Evolutionary conservation across 2,329 filamentous ascomycete genomes (phyloP).

Genomic region (Colletotrichum tamarilloi): DNA sequence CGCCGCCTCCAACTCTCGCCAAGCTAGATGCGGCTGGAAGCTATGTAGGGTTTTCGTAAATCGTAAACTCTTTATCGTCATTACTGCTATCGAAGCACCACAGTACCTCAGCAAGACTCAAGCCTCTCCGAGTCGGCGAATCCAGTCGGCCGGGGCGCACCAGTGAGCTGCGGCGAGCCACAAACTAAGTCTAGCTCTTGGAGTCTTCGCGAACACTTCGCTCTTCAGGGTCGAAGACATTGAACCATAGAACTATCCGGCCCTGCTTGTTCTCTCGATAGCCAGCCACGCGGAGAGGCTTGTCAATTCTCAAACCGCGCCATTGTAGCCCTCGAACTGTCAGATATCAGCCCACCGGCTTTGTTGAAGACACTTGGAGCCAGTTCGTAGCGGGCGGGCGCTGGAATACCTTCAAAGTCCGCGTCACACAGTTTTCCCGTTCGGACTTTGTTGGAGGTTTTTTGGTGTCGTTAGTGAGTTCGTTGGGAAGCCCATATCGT

Average conservation of each 20-base stretch:
- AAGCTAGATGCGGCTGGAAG: background rate
- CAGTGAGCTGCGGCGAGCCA: background rate
- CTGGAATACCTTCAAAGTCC: background rate
- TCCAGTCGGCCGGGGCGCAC: background rate
- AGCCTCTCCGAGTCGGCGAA: background rate
- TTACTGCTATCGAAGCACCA: background rate
- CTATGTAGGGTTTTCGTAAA: background rate
- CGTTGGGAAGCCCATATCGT: background rate
- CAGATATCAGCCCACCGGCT: background rate
- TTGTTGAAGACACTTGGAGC: background rate
- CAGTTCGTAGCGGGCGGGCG: background rate
- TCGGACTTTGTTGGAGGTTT: background rate
- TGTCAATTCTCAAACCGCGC: background rate
- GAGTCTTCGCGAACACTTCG: background rate
- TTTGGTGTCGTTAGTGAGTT: too few relatives aligned
- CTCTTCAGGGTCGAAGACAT: background rate
- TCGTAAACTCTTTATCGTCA: background rate
- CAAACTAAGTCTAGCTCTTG: background rate
- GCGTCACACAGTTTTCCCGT: background rate
- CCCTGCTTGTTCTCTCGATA: background rate
- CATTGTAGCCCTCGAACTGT: background rate
- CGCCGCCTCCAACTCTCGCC: background rate
- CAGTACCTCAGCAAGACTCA: too few relatives aligned
- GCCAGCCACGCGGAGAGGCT: background rate
- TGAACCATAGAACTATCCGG: too few relatives aligned